These are phyloP conservation scores for Podaxis mareebaensis DNA, from an alignment of 768 basidiomycete genomes.

Conservation along the genomic window DNA sequence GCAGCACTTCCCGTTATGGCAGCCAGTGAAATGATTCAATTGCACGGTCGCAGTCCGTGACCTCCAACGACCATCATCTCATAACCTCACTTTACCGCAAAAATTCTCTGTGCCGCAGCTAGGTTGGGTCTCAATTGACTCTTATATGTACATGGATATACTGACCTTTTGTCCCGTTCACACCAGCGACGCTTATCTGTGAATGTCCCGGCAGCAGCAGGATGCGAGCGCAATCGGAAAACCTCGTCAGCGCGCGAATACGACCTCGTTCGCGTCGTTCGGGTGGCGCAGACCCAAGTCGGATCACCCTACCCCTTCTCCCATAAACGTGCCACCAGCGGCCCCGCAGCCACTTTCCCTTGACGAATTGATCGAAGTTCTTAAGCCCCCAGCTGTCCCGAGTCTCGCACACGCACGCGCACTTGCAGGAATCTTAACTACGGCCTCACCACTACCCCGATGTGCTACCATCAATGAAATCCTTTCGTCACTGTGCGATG, in stretches of 20 bases:
- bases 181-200: neutral
- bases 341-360: constrained; percentile 22
- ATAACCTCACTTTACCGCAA: neutral
- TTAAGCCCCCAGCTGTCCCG: constrained; percentile 63
- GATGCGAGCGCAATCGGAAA: constrained; percentile 14
- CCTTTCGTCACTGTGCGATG: constrained; percentile 57
- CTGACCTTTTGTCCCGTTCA: no score
- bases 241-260: constrained; percentile 15
- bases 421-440: constrained; percentile 51
- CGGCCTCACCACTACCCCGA: constrained; percentile 56
- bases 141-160: no score
- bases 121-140: no score
- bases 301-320: constrained; percentile 1
- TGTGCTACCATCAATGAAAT: constrained; percentile 57
- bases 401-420: constrained; percentile 63
- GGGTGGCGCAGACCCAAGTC: constrained; percentile 14
- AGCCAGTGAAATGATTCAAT: constrained; percentile 1
- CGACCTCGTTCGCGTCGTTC: constrained; percentile 14
- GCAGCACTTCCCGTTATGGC: neutral
- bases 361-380: constrained; percentile 42
- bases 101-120: no score
- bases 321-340: neutral
- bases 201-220: constrained; percentile 17
- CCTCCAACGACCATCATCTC: neutral
- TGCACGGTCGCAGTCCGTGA: neutral